phyloP scores from a whole-genome alignment of 129 eudicot species.

The Tagetes erecta region DNA sequence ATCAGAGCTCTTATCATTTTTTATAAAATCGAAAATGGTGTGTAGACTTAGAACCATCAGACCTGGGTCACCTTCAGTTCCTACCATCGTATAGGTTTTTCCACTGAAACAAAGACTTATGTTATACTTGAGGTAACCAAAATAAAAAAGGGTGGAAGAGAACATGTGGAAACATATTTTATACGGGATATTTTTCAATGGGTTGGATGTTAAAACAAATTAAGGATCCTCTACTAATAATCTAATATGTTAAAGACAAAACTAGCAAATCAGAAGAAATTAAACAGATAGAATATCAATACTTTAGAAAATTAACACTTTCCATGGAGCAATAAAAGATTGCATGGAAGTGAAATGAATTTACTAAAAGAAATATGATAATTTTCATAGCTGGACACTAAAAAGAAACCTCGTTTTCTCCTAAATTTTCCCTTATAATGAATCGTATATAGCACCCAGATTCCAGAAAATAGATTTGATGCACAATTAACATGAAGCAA shows the following conservation, averaged over 20 bases:
- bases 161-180: conserved; percentile 12
- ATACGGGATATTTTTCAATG: neutral
- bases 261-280: neutral
- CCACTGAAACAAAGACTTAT: conserved; percentile 55
- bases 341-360: neutral
- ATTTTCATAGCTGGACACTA: neutral
- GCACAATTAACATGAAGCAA: neutral
- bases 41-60: conserved; percentile 94
- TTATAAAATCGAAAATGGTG: conserved; percentile 68
- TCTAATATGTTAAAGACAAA: neutral
- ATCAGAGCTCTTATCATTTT: conserved; percentile 57
- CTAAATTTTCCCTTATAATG: neutral
- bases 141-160: conserved; percentile 7
- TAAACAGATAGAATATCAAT: neutral
- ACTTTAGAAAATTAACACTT: neutral
- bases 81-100: conserved; percentile 96
- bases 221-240: neutral
- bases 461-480: neutral
- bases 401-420: neutral
- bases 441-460: neutral
- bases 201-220: neutral
- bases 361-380: neutral
- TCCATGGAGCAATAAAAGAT: neutral
- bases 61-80: conserved; percentile 85
- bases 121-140: conserved; percentile 20